A percentile compares a stretch with the other conserved stretches of the same genome.
Conservation (phyloP, 2,329 filamentous ascomycete genomes). For the Didymella arachidicola region DNA sequence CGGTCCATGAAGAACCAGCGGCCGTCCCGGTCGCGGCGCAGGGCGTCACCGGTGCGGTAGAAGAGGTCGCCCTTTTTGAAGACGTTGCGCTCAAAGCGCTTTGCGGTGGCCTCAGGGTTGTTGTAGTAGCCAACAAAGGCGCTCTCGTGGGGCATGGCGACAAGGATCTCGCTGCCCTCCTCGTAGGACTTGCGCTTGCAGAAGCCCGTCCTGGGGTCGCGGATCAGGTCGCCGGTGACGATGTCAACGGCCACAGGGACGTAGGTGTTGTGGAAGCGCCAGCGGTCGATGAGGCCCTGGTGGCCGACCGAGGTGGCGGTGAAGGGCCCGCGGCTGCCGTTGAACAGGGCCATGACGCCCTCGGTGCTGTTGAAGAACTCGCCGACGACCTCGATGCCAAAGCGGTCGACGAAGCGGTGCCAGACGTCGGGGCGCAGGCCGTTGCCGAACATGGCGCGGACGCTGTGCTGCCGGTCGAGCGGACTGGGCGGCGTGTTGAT, state of each 20-base stretch:
- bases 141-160: slow-evolving; percentile 65
- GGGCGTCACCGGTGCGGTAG: slow-evolving; percentile 59
- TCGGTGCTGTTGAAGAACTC: slow-evolving; percentile 85
- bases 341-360: slow-evolving; percentile 70
- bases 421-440: slow-evolving; percentile 74
- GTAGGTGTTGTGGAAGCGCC: slow-evolving; percentile 61
- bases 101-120: slow-evolving; percentile 70
- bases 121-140: slow-evolving; percentile 75
- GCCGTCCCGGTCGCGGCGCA: slow-evolving; percentile 54
- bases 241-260: slow-evolving; percentile 74
- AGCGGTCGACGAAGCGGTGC: slow-evolving; percentile 69
- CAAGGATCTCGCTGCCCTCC: slow-evolving; percentile 77
- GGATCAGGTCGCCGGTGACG: slow-evolving; percentile 70
- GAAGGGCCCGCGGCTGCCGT: slow-evolving; percentile 67
- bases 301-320: slow-evolving; percentile 72
- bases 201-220: slow-evolving; percentile 73
- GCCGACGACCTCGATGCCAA: slow-evolving; percentile 67
- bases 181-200: slow-evolving; percentile 69
- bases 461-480: slow-evolving; percentile 65
- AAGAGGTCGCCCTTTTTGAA: slow-evolving; percentile 59
- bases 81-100: slow-evolving; percentile 59
- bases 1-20: slow-evolving; percentile 60
- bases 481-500: slow-evolving; percentile 71
- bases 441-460: slow-evolving; percentile 70
- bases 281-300: slow-evolving; percentile 69